A percentile compares a stretch with the other conserved stretches of the same genome.
These are phyloP conservation scores for Vaccinium corymbosum DNA, from an alignment of 148 eudicot genomes.

Conservation along the genomic window DNA sequence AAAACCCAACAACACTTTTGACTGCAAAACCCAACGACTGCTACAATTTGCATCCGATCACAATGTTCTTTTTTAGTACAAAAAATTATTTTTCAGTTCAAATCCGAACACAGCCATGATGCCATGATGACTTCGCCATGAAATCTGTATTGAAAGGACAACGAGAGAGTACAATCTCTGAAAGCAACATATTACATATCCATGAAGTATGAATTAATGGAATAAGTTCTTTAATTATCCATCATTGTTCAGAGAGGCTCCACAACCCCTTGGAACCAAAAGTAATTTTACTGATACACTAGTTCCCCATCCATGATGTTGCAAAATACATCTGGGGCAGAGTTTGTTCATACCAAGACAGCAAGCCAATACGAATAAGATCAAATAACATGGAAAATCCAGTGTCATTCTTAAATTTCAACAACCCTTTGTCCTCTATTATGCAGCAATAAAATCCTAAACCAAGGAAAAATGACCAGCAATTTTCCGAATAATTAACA, in stretches of 20 bases:
- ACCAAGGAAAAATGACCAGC: background rate
- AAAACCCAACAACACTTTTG: too few relatives aligned
- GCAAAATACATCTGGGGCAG: background rate
- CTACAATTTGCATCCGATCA: too few relatives aligned
- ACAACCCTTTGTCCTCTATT: background rate
- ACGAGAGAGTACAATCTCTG: background rate
- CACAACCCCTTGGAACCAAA: too few relatives aligned
- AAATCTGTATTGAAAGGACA: background rate
- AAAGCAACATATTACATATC: background rate
- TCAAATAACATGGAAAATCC: background rate
- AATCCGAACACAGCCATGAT: too few relatives aligned
- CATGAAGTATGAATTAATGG: background rate
- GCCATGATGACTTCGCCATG: background rate
- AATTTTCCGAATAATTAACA: background rate
- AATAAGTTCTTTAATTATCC: background rate
- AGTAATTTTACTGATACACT: too few relatives aligned
- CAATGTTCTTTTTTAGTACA: too few relatives aligned
- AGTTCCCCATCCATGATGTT: too few relatives aligned
- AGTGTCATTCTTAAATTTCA: background rate
- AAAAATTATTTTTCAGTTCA: too few relatives aligned
- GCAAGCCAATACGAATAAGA: background rate
- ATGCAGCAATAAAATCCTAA: background rate
- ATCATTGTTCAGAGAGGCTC: background rate
- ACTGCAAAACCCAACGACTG: too few relatives aligned
- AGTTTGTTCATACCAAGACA: background rate